Conservation (phyloP, 352 stramenopile species). For the Blastocystis sp. region DNA sequence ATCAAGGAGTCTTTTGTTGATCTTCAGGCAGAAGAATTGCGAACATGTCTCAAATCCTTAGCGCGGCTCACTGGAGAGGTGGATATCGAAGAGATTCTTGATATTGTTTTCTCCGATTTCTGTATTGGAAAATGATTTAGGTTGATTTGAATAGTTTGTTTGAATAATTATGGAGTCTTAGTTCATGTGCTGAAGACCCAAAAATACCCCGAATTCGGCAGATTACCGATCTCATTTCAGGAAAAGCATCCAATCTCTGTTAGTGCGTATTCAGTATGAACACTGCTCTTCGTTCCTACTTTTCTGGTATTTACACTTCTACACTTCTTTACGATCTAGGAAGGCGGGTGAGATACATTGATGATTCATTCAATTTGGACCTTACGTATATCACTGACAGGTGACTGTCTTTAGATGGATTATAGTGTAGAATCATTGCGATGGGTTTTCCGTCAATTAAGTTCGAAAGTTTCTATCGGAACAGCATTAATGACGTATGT, state of each 20-base stretch:
- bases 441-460: slow-evolving; percentile 55
- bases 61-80: slow-evolving; percentile 76
- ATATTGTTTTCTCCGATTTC: slow-evolving; percentile 79
- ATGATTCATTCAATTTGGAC: slow-evolving; percentile 43
- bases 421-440: slow-evolving; percentile 26
- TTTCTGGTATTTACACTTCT: slow-evolving; percentile 15
- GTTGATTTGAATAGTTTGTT: slow-evolving; percentile 18
- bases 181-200: neutral
- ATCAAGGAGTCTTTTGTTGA: slow-evolving; percentile 68
- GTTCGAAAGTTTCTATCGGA: slow-evolving; percentile 55
- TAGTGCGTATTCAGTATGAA: neutral
- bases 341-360: slow-evolving; percentile 32
- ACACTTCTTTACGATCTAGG: neutral
- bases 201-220: neutral
- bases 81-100: slow-evolving; percentile 78
- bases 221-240: no score
- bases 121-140: slow-evolving; percentile 77
- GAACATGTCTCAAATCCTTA: slow-evolving; percentile 72
- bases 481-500: slow-evolving; percentile 52
- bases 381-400: slow-evolving; percentile 55
- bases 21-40: slow-evolving; percentile 76
- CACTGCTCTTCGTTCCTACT: slow-evolving; percentile 45
- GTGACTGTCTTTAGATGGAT: neutral
- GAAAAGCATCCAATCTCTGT: neutral
- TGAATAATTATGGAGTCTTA: neutral